These are phyloP conservation scores for Aureobasidium sp. DNA, from an alignment of 2,329 filamentous ascomycete species.

Conservation along the genomic window DNA sequence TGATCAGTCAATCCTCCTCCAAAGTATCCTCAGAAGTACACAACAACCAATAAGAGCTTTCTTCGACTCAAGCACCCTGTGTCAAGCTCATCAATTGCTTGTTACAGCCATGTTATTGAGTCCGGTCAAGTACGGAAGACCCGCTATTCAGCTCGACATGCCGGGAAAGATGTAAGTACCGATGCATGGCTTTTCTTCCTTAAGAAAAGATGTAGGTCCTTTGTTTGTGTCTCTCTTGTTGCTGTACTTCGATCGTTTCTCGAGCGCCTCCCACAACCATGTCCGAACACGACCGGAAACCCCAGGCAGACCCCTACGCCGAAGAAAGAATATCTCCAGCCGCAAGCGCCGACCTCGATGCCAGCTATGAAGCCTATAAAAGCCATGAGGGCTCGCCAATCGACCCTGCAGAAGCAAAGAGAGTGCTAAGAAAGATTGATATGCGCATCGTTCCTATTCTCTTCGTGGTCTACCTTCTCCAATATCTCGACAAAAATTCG, in stretches of 20 bases:
- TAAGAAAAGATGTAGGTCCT: neutral
- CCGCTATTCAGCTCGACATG: neutral
- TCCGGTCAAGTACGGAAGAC: neutral
- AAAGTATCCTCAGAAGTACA: neutral
- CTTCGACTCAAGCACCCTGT: neutral
- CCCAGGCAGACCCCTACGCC: neutral
- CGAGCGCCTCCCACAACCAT: neutral
- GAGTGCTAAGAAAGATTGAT: constrained; percentile 28
- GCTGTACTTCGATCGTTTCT: too few species aligned
- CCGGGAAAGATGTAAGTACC: neutral
- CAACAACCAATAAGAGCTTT: neutral
- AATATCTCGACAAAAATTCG: constrained; percentile 33
- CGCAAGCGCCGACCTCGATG: constrained; percentile 16
- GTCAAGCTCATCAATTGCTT: neutral
- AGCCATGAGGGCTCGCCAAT: constrained; percentile 13
- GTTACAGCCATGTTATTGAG: neutral
- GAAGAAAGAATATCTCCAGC: neutral
- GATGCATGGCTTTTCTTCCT: neutral
- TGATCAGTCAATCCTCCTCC: neutral
- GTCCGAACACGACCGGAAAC: neutral
- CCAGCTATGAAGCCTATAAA: constrained; percentile 22
- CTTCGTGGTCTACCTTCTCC: constrained; percentile 29
- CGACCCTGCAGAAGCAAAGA: constrained; percentile 20
- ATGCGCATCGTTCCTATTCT: constrained; percentile 26
- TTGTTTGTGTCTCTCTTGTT: neutral